A percentile compares a stretch with the other conserved stretches of the same genome.
phyloP scores from a whole-genome alignment of 2,329 filamentous ascomycete genomes.

The Trichoderma afroharzianum region DNA sequence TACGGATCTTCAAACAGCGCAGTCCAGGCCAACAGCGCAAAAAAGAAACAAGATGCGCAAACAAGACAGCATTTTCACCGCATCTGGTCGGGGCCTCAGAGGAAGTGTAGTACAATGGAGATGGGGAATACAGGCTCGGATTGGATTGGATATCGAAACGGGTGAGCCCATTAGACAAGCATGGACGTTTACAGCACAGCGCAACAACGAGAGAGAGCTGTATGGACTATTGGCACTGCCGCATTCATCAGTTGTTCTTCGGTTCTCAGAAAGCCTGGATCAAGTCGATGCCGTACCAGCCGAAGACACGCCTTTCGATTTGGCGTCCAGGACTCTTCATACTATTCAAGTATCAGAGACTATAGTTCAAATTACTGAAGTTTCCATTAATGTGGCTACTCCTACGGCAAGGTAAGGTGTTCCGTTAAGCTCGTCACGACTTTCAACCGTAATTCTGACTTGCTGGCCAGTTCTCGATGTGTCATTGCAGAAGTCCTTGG shows the following conservation, averaged over 20 bases:
- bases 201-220: slow-evolving; percentile 22
- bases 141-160: slow-evolving; percentile 56
- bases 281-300: slow-evolving; percentile 42
- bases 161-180: slow-evolving; percentile 46
- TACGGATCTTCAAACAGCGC: background rate
- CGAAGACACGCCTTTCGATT: slow-evolving; percentile 46
- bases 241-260: slow-evolving; percentile 45
- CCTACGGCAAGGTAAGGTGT: slow-evolving; percentile 33
- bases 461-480: slow-evolving; percentile 28
- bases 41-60: slow-evolving; percentile 28
- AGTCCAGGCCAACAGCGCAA: slow-evolving; percentile 15
- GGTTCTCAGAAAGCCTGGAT: slow-evolving; percentile 46
- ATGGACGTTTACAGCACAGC: slow-evolving; percentile 46
- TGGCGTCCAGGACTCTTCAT: slow-evolving; percentile 50
- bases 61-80: slow-evolving; percentile 60
- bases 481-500: slow-evolving; percentile 32
- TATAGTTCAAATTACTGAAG: slow-evolving; percentile 55
- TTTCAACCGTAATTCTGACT: background rate
- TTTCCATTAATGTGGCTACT: slow-evolving; percentile 39
- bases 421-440: background rate
- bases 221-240: slow-evolving; percentile 48
- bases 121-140: slow-evolving; percentile 65
- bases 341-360: slow-evolving; percentile 36
- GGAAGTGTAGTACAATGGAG: slow-evolving; percentile 67
- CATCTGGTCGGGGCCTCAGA: slow-evolving; percentile 58